Base-by-base conservation (phyloP, 2,329 filamentous ascomycete genomes). In the Aspergillus sp. region DNA sequence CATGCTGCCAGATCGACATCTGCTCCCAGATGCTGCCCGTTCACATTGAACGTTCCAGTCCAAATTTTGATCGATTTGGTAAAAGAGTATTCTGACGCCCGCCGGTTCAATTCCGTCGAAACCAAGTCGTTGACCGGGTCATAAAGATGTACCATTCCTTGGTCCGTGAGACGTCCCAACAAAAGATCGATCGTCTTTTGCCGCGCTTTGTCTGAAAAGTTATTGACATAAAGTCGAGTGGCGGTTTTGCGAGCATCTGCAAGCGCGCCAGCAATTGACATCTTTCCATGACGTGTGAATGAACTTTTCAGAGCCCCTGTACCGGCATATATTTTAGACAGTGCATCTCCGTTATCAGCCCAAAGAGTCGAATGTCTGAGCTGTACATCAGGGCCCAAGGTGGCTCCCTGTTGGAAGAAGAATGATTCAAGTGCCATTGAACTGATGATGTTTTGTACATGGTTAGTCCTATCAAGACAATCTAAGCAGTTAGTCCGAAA, bases 401-500 rank as follows among this genome's bases (percentile, higher is more conserved):
- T 83, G 64, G 91, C 87, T 26, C 83, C 84, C 61, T 89, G 84
- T 66, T 96, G 92, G 14, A 79, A 78, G 3, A 99, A 79, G 68
- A 98, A 98, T 0, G 88, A 82, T 72, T 96, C 92, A 20, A 97
- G 82, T 0, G 92, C 92, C 90, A 97, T 93, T 69, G 92, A 90
- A 59, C 93, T 97, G 68, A 99, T 90, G 65, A 98, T 91, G 0
- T 93, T 96, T 77, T 99, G 95, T 29, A 99, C 92, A 29, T 98
- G 81, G 72, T 99, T 99, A 7, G 95, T 99, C 59, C 95, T 87
- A 74, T 99, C 95, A 49, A 99, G 81, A 73, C 95, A 99, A 74
- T 99, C 95, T 26, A 99, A 82, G 73, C 95, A 99, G 69, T 99
- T 99, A 4, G 93, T 96, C 62, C 94, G 85, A 75, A 98, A 98